These are phyloP conservation scores for Inga oerstediana DNA, from an alignment of 306 rosid species.

Conservation along the genomic window DNA sequence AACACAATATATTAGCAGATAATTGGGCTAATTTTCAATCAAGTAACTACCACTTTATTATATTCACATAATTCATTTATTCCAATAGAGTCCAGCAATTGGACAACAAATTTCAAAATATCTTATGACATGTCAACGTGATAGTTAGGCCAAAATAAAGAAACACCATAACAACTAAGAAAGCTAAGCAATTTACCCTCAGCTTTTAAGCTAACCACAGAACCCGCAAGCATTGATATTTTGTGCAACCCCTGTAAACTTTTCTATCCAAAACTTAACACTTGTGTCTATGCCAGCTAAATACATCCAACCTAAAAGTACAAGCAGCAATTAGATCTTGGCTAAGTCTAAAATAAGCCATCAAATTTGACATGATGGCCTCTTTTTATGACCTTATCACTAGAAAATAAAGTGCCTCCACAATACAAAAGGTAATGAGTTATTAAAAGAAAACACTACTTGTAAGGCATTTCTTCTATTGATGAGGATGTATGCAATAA, in stretches of 20 bases:
- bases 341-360: background rate
- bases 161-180: background rate
- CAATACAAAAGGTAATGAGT: background rate
- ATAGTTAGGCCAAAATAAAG: background rate
- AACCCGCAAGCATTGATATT: background rate
- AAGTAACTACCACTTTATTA: conserved; percentile 15
- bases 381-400: conserved; percentile 1
- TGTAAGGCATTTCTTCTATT: conserved; percentile 16
- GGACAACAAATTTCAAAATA: conserved; percentile 2
- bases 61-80: background rate
- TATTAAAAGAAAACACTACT: conserved; percentile 26
- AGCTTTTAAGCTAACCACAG: background rate
- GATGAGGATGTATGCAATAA: conserved; percentile 13
- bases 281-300: background rate
- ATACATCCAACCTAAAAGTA: background rate
- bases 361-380: conserved; percentile 27
- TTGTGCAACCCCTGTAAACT: background rate
- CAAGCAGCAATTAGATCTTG: background rate
- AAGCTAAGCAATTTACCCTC: background rate
- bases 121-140: conserved; percentile 16
- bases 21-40: conserved; percentile 18
- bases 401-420: conserved; percentile 12
- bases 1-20: background rate
- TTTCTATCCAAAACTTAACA: background rate
- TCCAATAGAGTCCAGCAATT: conserved; percentile 15